These are phyloP conservation scores for Zasmidium cellare DNA, from an alignment of 2,329 filamentous ascomycete genomes.

Conservation along the genomic window DNA sequence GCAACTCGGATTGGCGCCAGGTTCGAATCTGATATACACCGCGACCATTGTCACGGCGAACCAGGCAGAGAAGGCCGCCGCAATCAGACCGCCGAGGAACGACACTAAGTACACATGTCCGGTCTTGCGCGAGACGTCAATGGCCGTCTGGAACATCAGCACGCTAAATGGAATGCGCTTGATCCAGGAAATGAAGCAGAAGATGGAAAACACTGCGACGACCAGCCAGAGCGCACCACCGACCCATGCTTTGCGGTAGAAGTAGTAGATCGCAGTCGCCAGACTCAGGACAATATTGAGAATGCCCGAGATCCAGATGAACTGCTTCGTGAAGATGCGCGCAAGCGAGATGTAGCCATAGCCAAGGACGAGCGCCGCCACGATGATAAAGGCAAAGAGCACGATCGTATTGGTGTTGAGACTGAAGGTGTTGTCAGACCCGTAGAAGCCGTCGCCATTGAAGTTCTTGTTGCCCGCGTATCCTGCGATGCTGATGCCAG, in stretches of 20 bases:
- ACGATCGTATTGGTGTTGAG: conserved; percentile 83
- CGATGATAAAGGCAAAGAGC: conserved; percentile 77
- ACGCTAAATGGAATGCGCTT: conserved; percentile 87
- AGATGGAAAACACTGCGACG: conserved; percentile 75
- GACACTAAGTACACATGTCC: conserved; percentile 87
- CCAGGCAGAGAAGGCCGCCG: conserved; percentile 77
- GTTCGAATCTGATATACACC: conserved; percentile 82
- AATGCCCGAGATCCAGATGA: conserved; percentile 91
- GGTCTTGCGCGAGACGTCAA: conserved; percentile 79
- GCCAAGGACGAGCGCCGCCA: conserved; percentile 71
- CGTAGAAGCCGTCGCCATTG: conserved; percentile 74
- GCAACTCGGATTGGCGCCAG: conserved; percentile 59
- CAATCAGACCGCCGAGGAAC: conserved; percentile 75
- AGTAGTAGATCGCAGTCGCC: conserved; percentile 85
- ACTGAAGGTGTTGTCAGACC: conserved; percentile 63
- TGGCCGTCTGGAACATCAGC: conserved; percentile 81
- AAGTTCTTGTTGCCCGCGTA: conserved; percentile 65
- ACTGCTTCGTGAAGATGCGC: conserved; percentile 66
- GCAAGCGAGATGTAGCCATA: conserved; percentile 68
- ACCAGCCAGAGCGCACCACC: conserved; percentile 85
- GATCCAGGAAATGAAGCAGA: conserved; percentile 89
- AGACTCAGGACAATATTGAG: conserved; percentile 81
- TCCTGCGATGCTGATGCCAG: conserved; percentile 71
- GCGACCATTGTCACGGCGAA: conserved; percentile 83
- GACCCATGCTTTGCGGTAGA: conserved; percentile 72